Conservation (phyloP, 331 rosid genomes). For the Telfairia occidentalis region DNA sequence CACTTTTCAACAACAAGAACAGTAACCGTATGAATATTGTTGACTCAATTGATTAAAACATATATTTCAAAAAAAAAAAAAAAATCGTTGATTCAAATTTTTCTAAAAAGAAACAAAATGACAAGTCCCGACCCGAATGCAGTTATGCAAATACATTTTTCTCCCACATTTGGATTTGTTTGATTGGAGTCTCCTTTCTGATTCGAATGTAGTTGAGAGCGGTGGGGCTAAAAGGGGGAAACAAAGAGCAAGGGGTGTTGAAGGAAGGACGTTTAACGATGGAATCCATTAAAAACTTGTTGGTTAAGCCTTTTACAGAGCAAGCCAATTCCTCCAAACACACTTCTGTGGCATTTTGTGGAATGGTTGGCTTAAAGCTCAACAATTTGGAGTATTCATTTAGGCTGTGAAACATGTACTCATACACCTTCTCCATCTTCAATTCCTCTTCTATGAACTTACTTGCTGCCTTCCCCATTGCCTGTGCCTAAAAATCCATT, state of each 20-base stretch:
- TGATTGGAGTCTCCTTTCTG: neutral
- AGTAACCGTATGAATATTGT: no score
- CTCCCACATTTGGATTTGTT: neutral
- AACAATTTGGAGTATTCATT: constrained; percentile 1
- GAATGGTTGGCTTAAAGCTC: constrained; percentile 5
- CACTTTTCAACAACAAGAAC: no score
- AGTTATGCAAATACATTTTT: neutral
- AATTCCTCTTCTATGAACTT: neutral
- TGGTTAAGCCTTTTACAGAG: neutral
- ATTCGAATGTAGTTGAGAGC: neutral
- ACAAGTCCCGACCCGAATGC: no score
- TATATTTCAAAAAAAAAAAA: no score
- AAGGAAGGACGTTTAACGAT: neutral
- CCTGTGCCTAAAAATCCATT: neutral
- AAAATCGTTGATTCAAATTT: no score
- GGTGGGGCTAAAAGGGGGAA: neutral
- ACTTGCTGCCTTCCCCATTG: constrained; percentile 5
- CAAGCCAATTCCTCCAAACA: constrained; percentile 4
- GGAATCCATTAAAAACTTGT: neutral
- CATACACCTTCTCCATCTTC: constrained; percentile 4
- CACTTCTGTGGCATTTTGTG: neutral
- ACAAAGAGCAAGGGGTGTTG: neutral
- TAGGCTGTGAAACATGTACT: constrained; percentile 7
- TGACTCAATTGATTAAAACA: no score
- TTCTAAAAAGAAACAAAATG: neutral